phyloP scores from a whole-genome alignment of 2,329 filamentous ascomycete species.

The Cryphonectria carpinicola region DNA sequence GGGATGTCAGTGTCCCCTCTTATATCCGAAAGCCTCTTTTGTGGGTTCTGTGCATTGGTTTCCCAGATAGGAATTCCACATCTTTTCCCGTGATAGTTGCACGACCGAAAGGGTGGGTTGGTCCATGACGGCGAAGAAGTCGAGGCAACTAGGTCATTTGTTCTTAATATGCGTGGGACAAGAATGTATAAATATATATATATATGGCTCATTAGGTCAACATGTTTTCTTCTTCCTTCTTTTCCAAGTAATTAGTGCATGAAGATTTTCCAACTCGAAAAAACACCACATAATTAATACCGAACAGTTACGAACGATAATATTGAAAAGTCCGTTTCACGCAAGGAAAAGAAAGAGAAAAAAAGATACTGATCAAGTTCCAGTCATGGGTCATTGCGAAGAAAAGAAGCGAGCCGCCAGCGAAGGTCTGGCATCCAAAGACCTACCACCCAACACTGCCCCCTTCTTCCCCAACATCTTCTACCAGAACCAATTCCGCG shows the following conservation, averaged over 20 bases:
- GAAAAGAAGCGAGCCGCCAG: background rate
- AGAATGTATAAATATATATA: background rate
- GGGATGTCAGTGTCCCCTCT: background rate
- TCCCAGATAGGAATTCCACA: background rate
- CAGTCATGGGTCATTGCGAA: background rate
- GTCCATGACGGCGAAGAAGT: too few relatives aligned
- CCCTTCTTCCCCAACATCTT: constrained; percentile 12
- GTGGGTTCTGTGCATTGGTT: background rate
- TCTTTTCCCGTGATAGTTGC: background rate
- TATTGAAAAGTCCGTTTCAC: too few relatives aligned
- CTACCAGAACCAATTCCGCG: constrained; percentile 14
- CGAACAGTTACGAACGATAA: too few relatives aligned
- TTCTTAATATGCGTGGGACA: too few relatives aligned
- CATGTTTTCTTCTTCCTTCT: background rate
- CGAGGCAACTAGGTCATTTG: too few relatives aligned
- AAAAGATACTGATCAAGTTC: too few relatives aligned
- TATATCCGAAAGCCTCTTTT: background rate
- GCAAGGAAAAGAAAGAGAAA: too few relatives aligned
- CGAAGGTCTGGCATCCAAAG: constrained; percentile 1
- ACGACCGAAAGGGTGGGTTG: background rate
- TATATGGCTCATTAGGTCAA: background rate
- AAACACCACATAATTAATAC: background rate
- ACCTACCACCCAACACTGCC: constrained; percentile 1
- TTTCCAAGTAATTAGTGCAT: background rate
- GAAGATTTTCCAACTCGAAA: too few relatives aligned